A percentile compares a stretch with the other conserved stretches of the same genome.
Evolutionary conservation across 2,329 filamentous ascomycete genomes (phyloP).

Genomic region (Epichloe bromicola): DNA sequence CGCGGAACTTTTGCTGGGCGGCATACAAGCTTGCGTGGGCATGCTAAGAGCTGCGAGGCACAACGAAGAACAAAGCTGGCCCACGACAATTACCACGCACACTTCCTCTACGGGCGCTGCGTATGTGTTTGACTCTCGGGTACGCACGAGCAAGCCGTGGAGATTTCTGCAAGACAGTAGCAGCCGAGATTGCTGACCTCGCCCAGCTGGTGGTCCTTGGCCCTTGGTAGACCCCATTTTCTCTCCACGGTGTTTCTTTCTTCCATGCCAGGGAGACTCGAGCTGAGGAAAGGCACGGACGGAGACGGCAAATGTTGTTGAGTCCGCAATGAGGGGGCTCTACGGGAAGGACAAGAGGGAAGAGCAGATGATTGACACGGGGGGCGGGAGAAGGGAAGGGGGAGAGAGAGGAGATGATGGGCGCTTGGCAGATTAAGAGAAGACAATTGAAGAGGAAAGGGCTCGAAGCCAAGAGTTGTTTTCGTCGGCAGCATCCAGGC

Average conservation of each 20-base stretch:
- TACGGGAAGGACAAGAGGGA: no score
- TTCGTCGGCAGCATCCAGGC: constrained; percentile 1
- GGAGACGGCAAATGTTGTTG: not conserved
- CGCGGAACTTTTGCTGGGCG: not conserved
- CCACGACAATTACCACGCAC: not conserved
- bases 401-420: not conserved
- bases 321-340: not conserved
- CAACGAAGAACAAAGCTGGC: not conserved
- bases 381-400: no score
- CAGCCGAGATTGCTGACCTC: not conserved
- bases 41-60: not conserved
- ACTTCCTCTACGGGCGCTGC: no score
- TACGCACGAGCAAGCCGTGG: no score
- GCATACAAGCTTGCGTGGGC: not conserved
- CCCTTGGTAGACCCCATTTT: not conserved
- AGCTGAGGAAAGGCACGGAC: not conserved
- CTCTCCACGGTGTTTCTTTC: not conserved
- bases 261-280: not conserved
- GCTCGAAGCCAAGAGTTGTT: not conserved
- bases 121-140: no score
- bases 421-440: not conserved
- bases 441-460: not conserved
- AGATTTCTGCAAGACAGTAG: not conserved
- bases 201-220: not conserved
- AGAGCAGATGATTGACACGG: no score